Base-by-base conservation (phyloP, 2,329 filamentous ascomycete genomes). In the Exophiala sideris region DNA sequence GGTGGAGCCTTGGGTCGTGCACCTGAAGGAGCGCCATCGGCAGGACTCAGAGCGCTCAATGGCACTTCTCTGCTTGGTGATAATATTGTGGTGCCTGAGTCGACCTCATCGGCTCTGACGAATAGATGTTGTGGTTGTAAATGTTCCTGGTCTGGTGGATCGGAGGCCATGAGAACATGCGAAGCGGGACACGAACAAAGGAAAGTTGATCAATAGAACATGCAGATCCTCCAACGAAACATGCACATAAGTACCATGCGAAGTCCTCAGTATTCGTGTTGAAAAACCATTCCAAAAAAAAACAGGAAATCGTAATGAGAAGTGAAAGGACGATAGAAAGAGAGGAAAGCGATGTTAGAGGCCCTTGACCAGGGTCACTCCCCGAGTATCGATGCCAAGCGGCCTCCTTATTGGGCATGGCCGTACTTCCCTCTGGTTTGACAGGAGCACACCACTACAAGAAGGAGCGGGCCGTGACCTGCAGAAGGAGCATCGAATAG, bases 31-130 rank as follows among this genome's bases (percentile, higher is more conserved):
- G 29, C 38, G 32, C 12, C 29, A 45, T 52, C 50, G 5, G 54
- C 36, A 20, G 52, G 53, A 41, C 18, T 58, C 36, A 62, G 50
- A 20, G 59, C 56, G 36, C 60, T 61, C 36, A 62, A 45, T 3
- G 60, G 60, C 10, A 54, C 45, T 36, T 52, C 53, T 20, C 39
- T 55, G 16, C 52, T 53, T n/a, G 60, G 58, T n/a, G 74, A 66
- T 3, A 68, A 70, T 38, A 78, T 76, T 55, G 76, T 73, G 21
- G 73, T 72, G 39, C 75, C 75, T 8, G 71, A 70, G 54, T 78
- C 76, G 20, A 78, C 69, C 58, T 78, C 76, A 64, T 78, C 76
- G 11, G 76, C 76, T 58, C 71, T 75, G 36, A 78, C 73, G 49
- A 78, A 53, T 9, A 63, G 35, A 20, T 61, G 54, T 45, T 62